phyloP scores from a whole-genome alignment of 495 filamentous ascomycete species.

The Alectoria sarmentosa region DNA sequence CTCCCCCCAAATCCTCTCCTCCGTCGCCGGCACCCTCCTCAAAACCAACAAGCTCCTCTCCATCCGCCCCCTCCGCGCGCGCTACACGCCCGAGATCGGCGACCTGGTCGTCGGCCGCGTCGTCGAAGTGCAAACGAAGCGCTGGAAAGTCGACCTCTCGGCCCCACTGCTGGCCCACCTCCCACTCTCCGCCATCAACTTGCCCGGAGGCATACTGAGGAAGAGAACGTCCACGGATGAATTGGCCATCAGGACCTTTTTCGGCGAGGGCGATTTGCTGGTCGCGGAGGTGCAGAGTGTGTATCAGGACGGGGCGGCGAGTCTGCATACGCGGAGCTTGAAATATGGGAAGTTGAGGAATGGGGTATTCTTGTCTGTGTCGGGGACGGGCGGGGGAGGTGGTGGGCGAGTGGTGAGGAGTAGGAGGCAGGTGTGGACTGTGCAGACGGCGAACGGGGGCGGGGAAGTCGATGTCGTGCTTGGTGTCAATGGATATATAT shows the following conservation, averaged over 20 bases:
- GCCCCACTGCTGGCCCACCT: slow-evolving; percentile 74
- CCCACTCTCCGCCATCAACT: slow-evolving; percentile 81
- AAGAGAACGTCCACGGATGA: slow-evolving; percentile 90
- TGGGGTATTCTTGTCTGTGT: slow-evolving; percentile 76
- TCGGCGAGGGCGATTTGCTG: slow-evolving; percentile 81
- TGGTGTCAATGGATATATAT: slow-evolving; percentile 94
- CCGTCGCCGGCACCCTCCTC: slow-evolving; percentile 76
- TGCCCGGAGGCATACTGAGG: slow-evolving; percentile 88
- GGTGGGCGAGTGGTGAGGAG: slow-evolving; percentile 71
- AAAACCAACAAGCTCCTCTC: slow-evolving; percentile 96
- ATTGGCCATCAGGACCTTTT: slow-evolving; percentile 88
- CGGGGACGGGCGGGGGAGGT: slow-evolving; percentile 72
- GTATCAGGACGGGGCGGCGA: slow-evolving; percentile 71
- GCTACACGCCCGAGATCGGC: slow-evolving; percentile 92
- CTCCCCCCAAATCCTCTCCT: slow-evolving; percentile 64
- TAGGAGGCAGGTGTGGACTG: slow-evolving; percentile 78
- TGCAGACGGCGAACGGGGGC: slow-evolving; percentile 54
- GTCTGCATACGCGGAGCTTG: slow-evolving; percentile 79
- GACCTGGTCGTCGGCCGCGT: slow-evolving; percentile 93
- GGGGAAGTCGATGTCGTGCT: slow-evolving; percentile 80
- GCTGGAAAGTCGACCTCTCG: slow-evolving; percentile 92
- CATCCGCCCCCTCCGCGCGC: slow-evolving; percentile 79
- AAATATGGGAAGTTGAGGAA: slow-evolving; percentile 95
- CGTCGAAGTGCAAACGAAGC: slow-evolving; percentile 77
- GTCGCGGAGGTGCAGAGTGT: slow-evolving; percentile 88